Base-by-base conservation (phyloP, 2,329 filamentous ascomycete species). In the Aspergillus quadricinctus region DNA sequence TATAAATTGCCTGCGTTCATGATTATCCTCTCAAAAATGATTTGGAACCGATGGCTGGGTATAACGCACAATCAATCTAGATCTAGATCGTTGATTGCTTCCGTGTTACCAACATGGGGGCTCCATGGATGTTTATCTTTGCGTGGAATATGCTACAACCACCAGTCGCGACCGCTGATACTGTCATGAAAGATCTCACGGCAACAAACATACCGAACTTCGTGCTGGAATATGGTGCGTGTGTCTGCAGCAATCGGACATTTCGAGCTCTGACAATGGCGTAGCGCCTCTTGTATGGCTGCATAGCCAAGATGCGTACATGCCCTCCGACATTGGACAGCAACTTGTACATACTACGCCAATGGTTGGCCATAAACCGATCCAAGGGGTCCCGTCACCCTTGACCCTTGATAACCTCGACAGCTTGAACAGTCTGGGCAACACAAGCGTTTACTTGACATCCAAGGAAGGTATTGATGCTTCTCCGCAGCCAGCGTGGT, bases 281-380 rank as follows among this genome's bases (percentile, higher is more conserved):
- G 35, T 50, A 82, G 81, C 80, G 35, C 81, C 81, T 7, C 58
- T 82, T 3, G 73, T 81, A 35, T 82, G 78, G 73, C 73, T 82
- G 8, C 75, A 81, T 59, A 75, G 74, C 27, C 59, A 72, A 57
- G 81, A 83, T 57, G 61, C 67, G 28, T 82, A 80, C 62, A 75
- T 77, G 49, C 81, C 81, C 5, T 79, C 78, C 45, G 78, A 80
- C 58, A 75, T 83, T 27, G 69, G 67, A 35, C 69, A 72, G 10
- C 79, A 81, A 57, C 61, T 83, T 10, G 63, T 68, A 29, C 73
- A 82, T 62, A 80, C 78, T 6, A 71, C 69, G 41, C 79, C 80
- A 3, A 61, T 74, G 53, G 68, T 80, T 21, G 76, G 80, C 59
- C 74, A 73, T 60, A 72, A 70, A 4, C 56, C 62, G 0, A 67